Base-by-base conservation (phyloP, 2,329 filamentous ascomycete species). In the Venturia oleaginea region DNA sequence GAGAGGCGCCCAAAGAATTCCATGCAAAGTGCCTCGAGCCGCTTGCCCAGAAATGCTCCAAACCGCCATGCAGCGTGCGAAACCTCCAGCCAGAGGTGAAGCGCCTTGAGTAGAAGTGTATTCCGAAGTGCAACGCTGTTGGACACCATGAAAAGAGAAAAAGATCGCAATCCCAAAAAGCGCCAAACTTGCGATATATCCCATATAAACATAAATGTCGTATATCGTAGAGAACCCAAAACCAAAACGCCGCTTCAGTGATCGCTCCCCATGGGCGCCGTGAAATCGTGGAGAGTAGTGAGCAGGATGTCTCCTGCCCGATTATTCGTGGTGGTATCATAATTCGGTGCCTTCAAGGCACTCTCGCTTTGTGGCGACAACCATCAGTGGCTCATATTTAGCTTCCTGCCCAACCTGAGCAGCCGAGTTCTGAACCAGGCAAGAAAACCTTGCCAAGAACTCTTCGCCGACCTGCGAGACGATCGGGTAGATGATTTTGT, bases 351-450 rank as follows among this genome's bases (percentile, higher is more conserved):
- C 51, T 22, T 34, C 30, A 10, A 61, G 17, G 10, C 27, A 19
- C 17, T 59, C 34, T 59, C 15, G 61, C 63, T 70, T 72, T 61
- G 70, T 70, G 24, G 54, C 61, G 48, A 64, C 64, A 42, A 64
- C 67, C 27, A 75, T 66, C 64, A 60, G 22, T 27, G 24, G 59
- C 22, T 60, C 59, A 60, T 60, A 70, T 61, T 24, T 32, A 65
- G 37, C 64, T 38, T 75, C 63, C 74, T 74, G 48, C 76, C 75
- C 65, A 83, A 76, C 67, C 82, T 80, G 67, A 84, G 78, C 65
- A 84, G 71, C 65, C 82, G 76, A 38, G 82, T 84, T 69, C 79
- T 78, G 66, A 83, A 74, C 83, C 83, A 85, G 1, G 82, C 82
- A 64, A 83, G 73, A 69, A 84, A 84, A 30, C 79, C 75, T 65